phyloP scores from a whole-genome alignment of 2,329 filamentous ascomycete species.

The Bipolaris victoriae region DNA sequence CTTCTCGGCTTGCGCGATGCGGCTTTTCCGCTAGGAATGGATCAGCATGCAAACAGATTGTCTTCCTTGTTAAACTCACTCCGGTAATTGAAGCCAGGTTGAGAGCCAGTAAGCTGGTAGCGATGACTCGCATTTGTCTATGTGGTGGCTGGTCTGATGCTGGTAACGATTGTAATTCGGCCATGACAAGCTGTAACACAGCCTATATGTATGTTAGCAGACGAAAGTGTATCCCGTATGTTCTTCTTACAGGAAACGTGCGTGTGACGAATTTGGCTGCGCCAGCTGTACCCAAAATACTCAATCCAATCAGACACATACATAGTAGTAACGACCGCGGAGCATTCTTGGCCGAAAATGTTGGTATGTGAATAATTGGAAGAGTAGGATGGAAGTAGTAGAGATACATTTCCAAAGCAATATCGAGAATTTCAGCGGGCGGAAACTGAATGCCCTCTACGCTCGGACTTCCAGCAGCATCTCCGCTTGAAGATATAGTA shows the following conservation, averaged over 20 bases:
- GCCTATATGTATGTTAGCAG: slow-evolving; percentile 22
- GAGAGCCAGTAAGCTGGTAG: slow-evolving; percentile 56
- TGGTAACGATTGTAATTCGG: slow-evolving; percentile 53
- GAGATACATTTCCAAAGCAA: slow-evolving; percentile 61
- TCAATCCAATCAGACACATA: slow-evolving; percentile 62
- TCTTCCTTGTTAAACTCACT: slow-evolving; percentile 33
- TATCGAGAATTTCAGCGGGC: slow-evolving; percentile 60
- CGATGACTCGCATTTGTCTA: slow-evolving; percentile 55
- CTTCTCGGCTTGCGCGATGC: slow-evolving; percentile 58
- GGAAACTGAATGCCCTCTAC: slow-evolving; percentile 49
- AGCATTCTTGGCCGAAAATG: slow-evolving; percentile 58
- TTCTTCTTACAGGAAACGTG: slow-evolving; percentile 50
- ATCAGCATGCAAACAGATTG: slow-evolving; percentile 12
- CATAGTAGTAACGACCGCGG: slow-evolving; percentile 56
- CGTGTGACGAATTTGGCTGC: slow-evolving; percentile 57
- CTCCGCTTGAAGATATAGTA: slow-evolving; percentile 41
- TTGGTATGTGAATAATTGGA: slow-evolving; percentile 61
- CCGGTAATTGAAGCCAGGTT: slow-evolving; percentile 59
- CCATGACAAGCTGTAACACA: slow-evolving; percentile 50
- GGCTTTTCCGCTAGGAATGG: slow-evolving; percentile 42
- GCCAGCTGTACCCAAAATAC: slow-evolving; percentile 59
- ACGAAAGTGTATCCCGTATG: no score
- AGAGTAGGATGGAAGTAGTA: slow-evolving; percentile 61
- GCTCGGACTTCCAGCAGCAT: slow-evolving; percentile 35
- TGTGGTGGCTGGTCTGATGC: slow-evolving; percentile 49